Percentiles rank a stretch among this genome's conserved stretches.
These are phyloP conservation scores for Ceratobasidium sp. DNA, from an alignment of 1,284 basidiomycete species.

Conservation along the genomic window DNA sequence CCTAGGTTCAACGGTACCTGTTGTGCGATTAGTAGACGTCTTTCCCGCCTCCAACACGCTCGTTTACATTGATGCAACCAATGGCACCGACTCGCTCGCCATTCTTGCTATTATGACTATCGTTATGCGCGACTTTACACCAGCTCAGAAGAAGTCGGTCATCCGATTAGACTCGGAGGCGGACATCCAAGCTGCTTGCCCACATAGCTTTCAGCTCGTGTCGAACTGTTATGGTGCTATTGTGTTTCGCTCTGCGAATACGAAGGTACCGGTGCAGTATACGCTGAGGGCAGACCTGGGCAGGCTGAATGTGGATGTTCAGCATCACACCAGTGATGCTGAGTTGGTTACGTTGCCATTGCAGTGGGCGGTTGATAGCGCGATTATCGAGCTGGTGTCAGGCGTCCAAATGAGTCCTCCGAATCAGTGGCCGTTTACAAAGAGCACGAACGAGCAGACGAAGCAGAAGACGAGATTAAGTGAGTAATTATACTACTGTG, in stretches of 20 bases:
- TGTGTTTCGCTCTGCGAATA: constrained; percentile 60
- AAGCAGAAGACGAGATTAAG: constrained; percentile 72
- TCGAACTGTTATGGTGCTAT: constrained; percentile 78
- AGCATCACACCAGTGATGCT: constrained; percentile 72
- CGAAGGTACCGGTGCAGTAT: constrained; percentile 66
- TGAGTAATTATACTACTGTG: constrained; percentile 61
- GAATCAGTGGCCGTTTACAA: constrained; percentile 25
- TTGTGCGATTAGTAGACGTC: constrained; percentile 61
- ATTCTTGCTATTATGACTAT: constrained; percentile 65
- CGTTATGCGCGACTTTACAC: constrained; percentile 62
- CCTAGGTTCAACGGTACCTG: constrained; percentile 65
- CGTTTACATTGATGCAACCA: constrained; percentile 73
- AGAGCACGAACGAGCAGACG: constrained; percentile 57
- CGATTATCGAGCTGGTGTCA: constrained; percentile 31
- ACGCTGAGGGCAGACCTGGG: constrained; percentile 76
- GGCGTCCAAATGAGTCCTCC: constrained; percentile 15
- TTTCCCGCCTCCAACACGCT: constrained; percentile 64
- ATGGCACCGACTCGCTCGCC: constrained; percentile 62
- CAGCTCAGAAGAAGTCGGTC: constrained; percentile 60
- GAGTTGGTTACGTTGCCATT: constrained; percentile 76
- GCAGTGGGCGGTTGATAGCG: constrained; percentile 76
- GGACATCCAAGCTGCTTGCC: constrained; percentile 70
- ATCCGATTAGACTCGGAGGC: constrained; percentile 59
- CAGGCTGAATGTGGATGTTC: constrained; percentile 70
- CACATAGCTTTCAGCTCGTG: constrained; percentile 75